Evolutionary conservation across 805 yeast species (phyloP).

Genomic region (Metschnikowia chrysomelidarum): DNA sequence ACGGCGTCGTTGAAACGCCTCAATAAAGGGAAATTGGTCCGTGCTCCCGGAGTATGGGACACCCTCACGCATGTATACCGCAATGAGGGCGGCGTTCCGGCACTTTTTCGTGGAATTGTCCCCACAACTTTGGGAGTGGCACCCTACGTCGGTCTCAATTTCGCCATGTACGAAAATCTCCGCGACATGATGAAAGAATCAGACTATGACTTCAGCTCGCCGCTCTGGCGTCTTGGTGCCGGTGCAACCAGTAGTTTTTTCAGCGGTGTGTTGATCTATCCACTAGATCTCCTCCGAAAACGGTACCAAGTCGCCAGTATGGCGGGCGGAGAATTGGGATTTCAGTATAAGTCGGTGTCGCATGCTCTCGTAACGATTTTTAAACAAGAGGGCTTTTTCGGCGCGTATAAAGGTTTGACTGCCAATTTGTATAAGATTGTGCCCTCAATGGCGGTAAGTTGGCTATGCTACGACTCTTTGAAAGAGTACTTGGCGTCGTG

Average conservation of each 20-base stretch:
- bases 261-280: constrained; percentile 88
- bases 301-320: constrained; percentile 88
- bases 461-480: constrained; percentile 80
- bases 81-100: constrained; percentile 78
- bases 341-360: constrained; percentile 70
- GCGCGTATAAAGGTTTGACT: constrained; percentile 69
- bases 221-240: constrained; percentile 58
- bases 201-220: constrained; percentile 37
- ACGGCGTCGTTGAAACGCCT: constrained; percentile 66
- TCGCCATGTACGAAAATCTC: constrained; percentile 81
- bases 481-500: constrained; percentile 42
- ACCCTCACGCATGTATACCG: constrained; percentile 58
- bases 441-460: constrained; percentile 94
- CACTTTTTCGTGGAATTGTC: constrained; percentile 77
- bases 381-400: constrained; percentile 67
- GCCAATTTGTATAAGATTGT: constrained; percentile 87
- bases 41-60: constrained; percentile 70
- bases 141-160: constrained; percentile 92
- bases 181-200: constrained; percentile 51
- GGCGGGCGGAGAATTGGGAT: constrained; percentile 76
- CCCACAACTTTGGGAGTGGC: constrained; percentile 96
- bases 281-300: constrained; percentile 84
- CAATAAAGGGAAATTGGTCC: constrained; percentile 40
- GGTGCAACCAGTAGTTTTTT: constrained; percentile 89
- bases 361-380: constrained; percentile 75